Percentiles rank a stretch among this genome's conserved stretches.
Evolutionary conservation across 169 alveolate genomes (phyloP).

Genomic region (Cryptosporidium viatorum): DNA sequence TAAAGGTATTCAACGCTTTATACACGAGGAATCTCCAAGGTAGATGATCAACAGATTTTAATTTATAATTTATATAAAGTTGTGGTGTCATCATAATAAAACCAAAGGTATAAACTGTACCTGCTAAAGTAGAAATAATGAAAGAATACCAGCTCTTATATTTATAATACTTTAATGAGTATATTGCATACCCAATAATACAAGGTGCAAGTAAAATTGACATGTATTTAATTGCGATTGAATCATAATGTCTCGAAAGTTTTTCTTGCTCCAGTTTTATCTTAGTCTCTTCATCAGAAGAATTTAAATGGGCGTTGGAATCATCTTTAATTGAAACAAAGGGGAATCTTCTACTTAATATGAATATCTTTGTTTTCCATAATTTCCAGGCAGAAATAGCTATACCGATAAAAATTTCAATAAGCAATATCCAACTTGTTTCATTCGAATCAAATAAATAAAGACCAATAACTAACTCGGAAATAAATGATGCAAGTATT

Average conservation of each 20-base stretch:
- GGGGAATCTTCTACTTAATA: constrained; percentile 87
- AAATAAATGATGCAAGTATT: constrained; percentile 87
- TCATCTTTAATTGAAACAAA: constrained; percentile 80
- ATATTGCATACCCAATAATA: constrained; percentile 90
- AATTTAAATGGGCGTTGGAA: not conserved
- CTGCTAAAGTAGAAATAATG: constrained; percentile 91
- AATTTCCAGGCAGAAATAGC: constrained; percentile 94
- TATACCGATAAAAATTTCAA: constrained; percentile 91
- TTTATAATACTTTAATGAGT: constrained; percentile 89
- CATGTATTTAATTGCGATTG: constrained; percentile 91
- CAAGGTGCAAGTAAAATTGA: constrained; percentile 89
- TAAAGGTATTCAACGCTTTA: constrained; percentile 96
- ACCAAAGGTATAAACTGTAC: constrained; percentile 92
- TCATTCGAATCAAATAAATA: constrained; percentile 93
- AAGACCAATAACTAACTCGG: constrained; percentile 91
- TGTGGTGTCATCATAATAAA: constrained; percentile 97
- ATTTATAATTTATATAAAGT: constrained; percentile 97
- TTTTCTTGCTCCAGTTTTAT: constrained; percentile 1
- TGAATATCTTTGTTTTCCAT: constrained; percentile 90
- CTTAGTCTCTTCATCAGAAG: constrained; percentile 24
- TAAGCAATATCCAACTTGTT: constrained; percentile 91
- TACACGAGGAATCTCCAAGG: constrained; percentile 97
- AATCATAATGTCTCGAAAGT: constrained; percentile 90
- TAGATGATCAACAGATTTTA: constrained; percentile 98
- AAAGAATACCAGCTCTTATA: constrained; percentile 96